Percentiles rank a stretch among this genome's conserved stretches.
These are phyloP conservation scores for Kalmusia sp. DNA, from an alignment of 2,329 filamentous ascomycete genomes.

Conservation along the genomic window DNA sequence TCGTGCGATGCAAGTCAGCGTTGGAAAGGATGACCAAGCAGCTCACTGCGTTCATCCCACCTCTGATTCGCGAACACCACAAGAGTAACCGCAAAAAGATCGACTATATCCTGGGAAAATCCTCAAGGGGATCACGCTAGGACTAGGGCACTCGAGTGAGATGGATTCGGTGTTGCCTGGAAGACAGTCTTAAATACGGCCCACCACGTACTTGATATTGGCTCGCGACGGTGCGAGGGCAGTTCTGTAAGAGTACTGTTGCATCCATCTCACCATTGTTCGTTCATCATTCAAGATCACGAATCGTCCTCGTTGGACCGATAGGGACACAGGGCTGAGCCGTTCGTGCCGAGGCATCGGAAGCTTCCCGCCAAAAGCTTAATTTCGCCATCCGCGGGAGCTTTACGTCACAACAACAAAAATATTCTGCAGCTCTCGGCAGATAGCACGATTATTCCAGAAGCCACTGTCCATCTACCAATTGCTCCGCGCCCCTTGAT, in stretches of 20 bases:
- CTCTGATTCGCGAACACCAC: not conserved
- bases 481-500: not conserved
- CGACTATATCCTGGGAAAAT: too few relatives aligned
- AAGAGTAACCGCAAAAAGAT: not conserved
- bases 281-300: not conserved
- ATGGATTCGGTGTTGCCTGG: not conserved
- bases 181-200: not conserved
- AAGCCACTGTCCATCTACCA: too few relatives aligned
- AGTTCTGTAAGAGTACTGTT: not conserved
- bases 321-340: not conserved
- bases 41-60: not conserved
- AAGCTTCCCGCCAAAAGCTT: constrained; percentile 4
- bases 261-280: not conserved
- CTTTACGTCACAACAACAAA: not conserved
- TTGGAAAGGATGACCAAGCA: not conserved
- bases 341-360: not conserved
- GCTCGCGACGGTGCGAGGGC: not conserved
- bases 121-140: not conserved
- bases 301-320: not conserved
- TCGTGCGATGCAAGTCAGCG: not conserved
- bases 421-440: not conserved
- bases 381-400: not conserved
- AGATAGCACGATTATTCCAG: not conserved
- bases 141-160: not conserved
- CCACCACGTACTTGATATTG: not conserved